Evolutionary conservation across 2,329 filamentous ascomycete species (phyloP), one percentile per base, ranked within the genome.

Genomic region (Epichloe elymi): DNA sequence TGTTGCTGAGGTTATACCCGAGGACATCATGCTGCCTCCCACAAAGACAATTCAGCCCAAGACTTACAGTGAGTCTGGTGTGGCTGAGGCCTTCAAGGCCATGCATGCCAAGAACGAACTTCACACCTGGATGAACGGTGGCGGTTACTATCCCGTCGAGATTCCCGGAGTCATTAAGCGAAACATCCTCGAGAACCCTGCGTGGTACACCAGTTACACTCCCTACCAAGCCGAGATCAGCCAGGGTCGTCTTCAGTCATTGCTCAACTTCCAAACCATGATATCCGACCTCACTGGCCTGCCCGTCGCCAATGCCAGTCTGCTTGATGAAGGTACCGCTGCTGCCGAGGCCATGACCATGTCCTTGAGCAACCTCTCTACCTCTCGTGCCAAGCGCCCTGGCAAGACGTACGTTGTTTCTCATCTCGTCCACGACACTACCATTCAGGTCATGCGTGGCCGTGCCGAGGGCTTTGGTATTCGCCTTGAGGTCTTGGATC

Each of bases 221-320:
- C 91, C 91, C 15, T 97, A 96, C 69, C 91, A 97, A 71, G 86
- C 91, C 2, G 91, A 97, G 71, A 95, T 97, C 72, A 95, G 89
- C 66, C 91, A 97, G 70, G 91, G 91, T 37, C 83, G 91, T 51
- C 70, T 97, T 55, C 88, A 96, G 74, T 95, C 88, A 5, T 73
- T 97, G 50, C 74, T 97, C 56, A 97, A 97, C 74, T 97, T 89
- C 72, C 91, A 97, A 74, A 97, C 91, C 17, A 76, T 97, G 73
- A 85, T 95, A 8, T 82, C 83, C 2, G 91, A 96, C 64, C 73
- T 97, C 57, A 96, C 91, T 0, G 88, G 80, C 1, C 76, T 97
- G 33, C 80, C 87, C 20, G 88, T 96, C 56, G 81, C 91, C 54
- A 96, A 97, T 72, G 88, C 91, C 40, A 95, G 88, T 43, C 75